Evolutionary conservation across 2,329 filamentous ascomycete genomes (phyloP).

Genomic region (Penicillium hesseltinei): DNA sequence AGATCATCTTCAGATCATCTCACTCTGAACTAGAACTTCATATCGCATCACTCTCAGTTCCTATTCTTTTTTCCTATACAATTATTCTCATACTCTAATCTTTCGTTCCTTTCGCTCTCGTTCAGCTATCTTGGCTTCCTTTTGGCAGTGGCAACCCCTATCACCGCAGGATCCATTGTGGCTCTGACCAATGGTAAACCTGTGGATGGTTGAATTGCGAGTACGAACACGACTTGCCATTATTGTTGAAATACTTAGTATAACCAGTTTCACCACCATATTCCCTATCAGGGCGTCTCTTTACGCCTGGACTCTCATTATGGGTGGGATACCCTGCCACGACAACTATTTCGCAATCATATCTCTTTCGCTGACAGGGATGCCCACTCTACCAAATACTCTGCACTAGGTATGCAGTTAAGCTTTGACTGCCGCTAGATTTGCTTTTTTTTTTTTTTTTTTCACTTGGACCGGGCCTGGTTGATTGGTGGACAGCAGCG

Average conservation of each 20-base stretch:
- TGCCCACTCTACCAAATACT: slow-evolving; percentile 53
- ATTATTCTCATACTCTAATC: slow-evolving; percentile 27
- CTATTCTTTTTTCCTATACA: neutral
- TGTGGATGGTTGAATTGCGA: neutral
- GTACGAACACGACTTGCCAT: neutral
- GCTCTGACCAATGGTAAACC: neutral
- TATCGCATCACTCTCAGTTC: neutral
- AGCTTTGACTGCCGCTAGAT: neutral
- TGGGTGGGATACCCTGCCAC: slow-evolving; percentile 67
- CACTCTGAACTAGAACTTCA: neutral
- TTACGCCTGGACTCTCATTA: slow-evolving; percentile 54
- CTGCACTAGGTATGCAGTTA: neutral
- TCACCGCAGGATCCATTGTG: slow-evolving; percentile 11
- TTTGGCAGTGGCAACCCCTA: slow-evolving; percentile 31
- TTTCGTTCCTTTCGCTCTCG: slow-evolving; percentile 21
- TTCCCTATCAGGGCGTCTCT: slow-evolving; percentile 52
- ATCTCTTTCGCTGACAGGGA: slow-evolving; percentile 52
- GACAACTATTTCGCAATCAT: slow-evolving; percentile 18
- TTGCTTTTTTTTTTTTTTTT: neutral
- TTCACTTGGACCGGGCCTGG: slow-evolving; percentile 29
- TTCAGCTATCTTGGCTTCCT: slow-evolving; percentile 31
- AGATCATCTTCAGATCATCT: neutral
- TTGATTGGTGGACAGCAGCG: slow-evolving; percentile 67
- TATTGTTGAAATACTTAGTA: neutral
- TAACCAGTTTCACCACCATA: slow-evolving; percentile 48